These are phyloP conservation scores for Fusarium newnesense DNA, from an alignment of 2,329 filamentous ascomycete genomes.

Conservation along the genomic window DNA sequence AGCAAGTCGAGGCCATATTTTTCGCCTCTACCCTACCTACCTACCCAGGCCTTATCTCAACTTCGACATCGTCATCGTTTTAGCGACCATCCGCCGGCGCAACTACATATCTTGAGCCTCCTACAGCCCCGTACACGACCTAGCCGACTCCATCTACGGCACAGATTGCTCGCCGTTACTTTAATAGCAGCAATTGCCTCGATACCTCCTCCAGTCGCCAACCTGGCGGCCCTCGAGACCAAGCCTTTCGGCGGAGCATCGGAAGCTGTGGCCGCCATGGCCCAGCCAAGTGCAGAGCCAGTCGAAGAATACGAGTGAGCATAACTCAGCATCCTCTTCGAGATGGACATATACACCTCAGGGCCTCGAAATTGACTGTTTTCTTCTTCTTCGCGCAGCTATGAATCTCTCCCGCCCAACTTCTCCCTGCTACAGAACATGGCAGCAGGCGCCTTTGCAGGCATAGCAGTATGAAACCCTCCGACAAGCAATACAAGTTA, in stretches of 20 bases:
- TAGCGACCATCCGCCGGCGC: constrained; percentile 20
- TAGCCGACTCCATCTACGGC: constrained; percentile 19
- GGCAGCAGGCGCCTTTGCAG: constrained; percentile 94
- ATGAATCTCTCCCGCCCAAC: constrained; percentile 93
- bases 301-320: constrained; percentile 74
- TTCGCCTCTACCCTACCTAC: constrained; percentile 14
- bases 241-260: constrained; percentile 70
- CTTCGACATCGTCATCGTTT: constrained; percentile 32
- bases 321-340: neutral
- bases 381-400: constrained; percentile 58
- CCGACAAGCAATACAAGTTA: neutral
- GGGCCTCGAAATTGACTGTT: constrained; percentile 7
- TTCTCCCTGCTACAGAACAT: constrained; percentile 96
- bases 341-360: neutral
- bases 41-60: constrained; percentile 28
- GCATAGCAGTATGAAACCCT: constrained; percentile 79
- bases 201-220: constrained; percentile 54
- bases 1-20: constrained; percentile 31
- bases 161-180: constrained; percentile 6
- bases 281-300: constrained; percentile 72
- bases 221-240: constrained; percentile 70
- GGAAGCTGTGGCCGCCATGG: constrained; percentile 75
- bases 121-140: neutral
- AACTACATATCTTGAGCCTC: constrained; percentile 7
- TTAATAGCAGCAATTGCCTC: constrained; percentile 31